phyloP scores from a whole-genome alignment of 2,329 filamentous ascomycete genomes.

The Calonectria pauciramosa region DNA sequence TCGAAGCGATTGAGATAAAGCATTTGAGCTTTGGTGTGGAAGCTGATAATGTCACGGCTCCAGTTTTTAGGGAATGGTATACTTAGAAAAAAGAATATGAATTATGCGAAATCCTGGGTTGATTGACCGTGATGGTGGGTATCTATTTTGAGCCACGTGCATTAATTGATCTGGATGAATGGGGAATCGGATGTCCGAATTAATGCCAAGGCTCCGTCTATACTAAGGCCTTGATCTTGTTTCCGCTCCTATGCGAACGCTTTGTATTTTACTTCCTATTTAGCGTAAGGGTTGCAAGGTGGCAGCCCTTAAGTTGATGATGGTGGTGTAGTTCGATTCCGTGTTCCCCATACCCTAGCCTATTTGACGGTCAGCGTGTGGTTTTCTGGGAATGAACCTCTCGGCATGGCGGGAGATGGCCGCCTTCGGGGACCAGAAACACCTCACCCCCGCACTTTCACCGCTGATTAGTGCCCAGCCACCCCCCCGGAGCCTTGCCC shows the following conservation, averaged over 20 bases:
- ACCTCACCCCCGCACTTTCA: slow-evolving; percentile 26
- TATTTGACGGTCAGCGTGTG: no score
- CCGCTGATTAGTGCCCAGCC: slow-evolving; percentile 13
- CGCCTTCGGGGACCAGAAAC: background rate
- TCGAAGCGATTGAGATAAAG: background rate
- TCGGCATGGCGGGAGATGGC: background rate
- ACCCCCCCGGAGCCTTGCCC: background rate
- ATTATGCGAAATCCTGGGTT: background rate
- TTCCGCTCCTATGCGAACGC: background rate
- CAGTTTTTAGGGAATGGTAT: slow-evolving; percentile 1
- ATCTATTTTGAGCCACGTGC: background rate
- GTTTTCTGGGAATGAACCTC: background rate
- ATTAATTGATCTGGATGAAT: background rate
- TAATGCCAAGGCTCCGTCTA: background rate
- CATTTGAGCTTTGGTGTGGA: slow-evolving; percentile 4
- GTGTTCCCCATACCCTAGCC: background rate
- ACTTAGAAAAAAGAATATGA: background rate
- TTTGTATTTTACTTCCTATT: background rate
- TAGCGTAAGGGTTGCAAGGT: background rate
- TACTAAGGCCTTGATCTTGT: background rate
- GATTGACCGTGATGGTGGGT: background rate
- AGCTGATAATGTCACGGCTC: background rate
- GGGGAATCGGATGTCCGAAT: background rate
- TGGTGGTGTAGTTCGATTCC: background rate
- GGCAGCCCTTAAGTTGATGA: background rate